phyloP scores from a whole-genome alignment of 192 early-diverging fungal species.

The Umbelopsis vinacea region DNA sequence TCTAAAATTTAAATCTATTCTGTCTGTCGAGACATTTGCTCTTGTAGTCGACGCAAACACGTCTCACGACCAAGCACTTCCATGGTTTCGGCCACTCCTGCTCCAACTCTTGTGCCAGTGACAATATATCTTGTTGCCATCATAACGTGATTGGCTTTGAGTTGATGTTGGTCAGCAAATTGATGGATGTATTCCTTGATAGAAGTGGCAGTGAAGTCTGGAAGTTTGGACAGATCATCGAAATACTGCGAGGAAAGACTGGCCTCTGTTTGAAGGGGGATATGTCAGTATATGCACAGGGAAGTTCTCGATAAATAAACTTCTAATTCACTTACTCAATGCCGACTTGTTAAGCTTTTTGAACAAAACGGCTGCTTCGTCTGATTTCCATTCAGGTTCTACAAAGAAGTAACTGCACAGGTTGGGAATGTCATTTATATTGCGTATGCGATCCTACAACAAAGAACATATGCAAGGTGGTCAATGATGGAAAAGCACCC shows the following conservation, averaged over 20 bases:
- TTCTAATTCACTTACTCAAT: slow-evolving; percentile 33
- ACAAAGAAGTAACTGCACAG: slow-evolving; percentile 59
- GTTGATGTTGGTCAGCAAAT: slow-evolving; percentile 37
- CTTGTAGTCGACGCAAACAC: slow-evolving; percentile 32
- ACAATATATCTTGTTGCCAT: slow-evolving; percentile 67
- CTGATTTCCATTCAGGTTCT: slow-evolving; percentile 49
- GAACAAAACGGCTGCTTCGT: slow-evolving; percentile 45
- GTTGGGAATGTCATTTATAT: slow-evolving; percentile 55
- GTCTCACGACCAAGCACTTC: slow-evolving; percentile 48
- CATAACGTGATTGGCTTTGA: slow-evolving; percentile 61
- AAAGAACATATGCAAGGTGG: not conserved
- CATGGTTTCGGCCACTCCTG: slow-evolving; percentile 59
- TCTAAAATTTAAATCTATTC: not conserved
- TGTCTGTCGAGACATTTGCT: not conserved
- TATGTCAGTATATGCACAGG: not conserved
- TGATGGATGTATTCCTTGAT: slow-evolving; percentile 46
- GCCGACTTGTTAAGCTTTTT: slow-evolving; percentile 42
- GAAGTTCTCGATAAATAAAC: not conserved
- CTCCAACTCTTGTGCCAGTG: slow-evolving; percentile 65
- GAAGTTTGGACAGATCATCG: slow-evolving; percentile 1
- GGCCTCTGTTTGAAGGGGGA: not conserved
- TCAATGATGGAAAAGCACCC: no score
- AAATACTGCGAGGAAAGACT: slow-evolving; percentile 12
- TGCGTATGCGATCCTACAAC: slow-evolving; percentile 58
- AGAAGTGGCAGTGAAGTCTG: slow-evolving; percentile 31